Percentiles rank a stretch among this genome's conserved stretches.
Conservation (phyloP, 148 eudicot genomes). For the Agrostemma githago region DNA sequence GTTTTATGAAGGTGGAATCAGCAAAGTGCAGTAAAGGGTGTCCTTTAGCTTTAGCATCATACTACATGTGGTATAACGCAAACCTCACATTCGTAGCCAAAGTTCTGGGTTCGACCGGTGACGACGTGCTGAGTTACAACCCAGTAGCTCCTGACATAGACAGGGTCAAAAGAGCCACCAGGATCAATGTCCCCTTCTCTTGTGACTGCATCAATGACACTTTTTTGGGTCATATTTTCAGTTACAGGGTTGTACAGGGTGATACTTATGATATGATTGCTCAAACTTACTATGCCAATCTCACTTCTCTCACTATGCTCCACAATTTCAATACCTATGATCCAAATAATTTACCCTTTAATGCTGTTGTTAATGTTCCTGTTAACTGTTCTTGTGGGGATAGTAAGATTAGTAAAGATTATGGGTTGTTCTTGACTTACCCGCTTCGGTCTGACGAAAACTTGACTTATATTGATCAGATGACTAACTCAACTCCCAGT, state of each 20-base stretch:
- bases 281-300: conserved; percentile 40
- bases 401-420: conserved; percentile 29
- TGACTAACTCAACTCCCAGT: conserved; percentile 25
- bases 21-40: conserved; percentile 27
- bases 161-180: conserved; percentile 18
- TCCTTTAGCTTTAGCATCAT: conserved; percentile 52
- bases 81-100: conserved; percentile 40
- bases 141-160: conserved; percentile 36
- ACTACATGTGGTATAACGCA: conserved; percentile 31
- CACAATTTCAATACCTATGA: conserved; percentile 35
- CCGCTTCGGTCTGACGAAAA: conserved; percentile 50
- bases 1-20: not conserved
- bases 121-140: conserved; percentile 36
- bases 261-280: conserved; percentile 64
- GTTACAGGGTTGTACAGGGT: conserved; percentile 31
- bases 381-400: conserved; percentile 67
- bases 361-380: conserved; percentile 42
- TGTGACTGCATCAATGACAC: conserved; percentile 61
- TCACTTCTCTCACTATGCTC: conserved; percentile 50
- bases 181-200: conserved; percentile 53
- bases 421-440: conserved; percentile 60
- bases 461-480: conserved; percentile 31
- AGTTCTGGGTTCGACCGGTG: conserved; percentile 21
- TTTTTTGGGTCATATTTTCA: conserved; percentile 58
- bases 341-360: conserved; percentile 35